Evolutionary conservation across 371 early-diverging fungal species (phyloP).

Genomic region (Apophysomyces ossiformis): DNA sequence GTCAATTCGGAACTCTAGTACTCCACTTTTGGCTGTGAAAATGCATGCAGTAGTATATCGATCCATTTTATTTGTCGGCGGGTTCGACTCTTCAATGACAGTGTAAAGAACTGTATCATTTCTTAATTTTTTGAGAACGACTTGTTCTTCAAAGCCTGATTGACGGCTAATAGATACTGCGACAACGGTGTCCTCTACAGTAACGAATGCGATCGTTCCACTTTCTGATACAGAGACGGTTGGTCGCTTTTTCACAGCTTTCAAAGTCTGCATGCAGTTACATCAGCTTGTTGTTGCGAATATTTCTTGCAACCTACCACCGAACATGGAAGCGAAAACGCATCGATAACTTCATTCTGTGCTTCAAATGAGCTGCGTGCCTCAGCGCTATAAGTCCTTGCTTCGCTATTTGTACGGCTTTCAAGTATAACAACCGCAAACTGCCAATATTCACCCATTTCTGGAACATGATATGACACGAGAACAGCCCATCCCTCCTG

Average conservation of each 20-base stretch:
- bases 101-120: not conserved
- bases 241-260: not conserved
- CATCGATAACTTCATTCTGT: not conserved
- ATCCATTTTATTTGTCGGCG: not conserved
- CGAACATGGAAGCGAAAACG: not conserved
- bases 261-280: not conserved
- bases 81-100: not conserved
- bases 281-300: not conserved
- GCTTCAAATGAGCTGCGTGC: not conserved
- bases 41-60: not conserved
- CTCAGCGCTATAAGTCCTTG: not conserved
- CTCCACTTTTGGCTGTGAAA: not conserved
- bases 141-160: not conserved
- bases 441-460: slow-evolving; percentile 4
- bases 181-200: not conserved
- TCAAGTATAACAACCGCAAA: not conserved
- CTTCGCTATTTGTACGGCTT: not conserved
- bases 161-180: not conserved
- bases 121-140: not conserved
- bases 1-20: not conserved
- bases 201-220: not conserved
- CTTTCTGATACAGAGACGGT: not conserved
- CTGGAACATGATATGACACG: not conserved
- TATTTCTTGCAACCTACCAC: not conserved
- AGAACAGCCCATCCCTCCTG: not conserved